These are phyloP conservation scores for Ceriops zippeliana DNA, from an alignment of 345 rosid species.

Conservation along the genomic window DNA sequence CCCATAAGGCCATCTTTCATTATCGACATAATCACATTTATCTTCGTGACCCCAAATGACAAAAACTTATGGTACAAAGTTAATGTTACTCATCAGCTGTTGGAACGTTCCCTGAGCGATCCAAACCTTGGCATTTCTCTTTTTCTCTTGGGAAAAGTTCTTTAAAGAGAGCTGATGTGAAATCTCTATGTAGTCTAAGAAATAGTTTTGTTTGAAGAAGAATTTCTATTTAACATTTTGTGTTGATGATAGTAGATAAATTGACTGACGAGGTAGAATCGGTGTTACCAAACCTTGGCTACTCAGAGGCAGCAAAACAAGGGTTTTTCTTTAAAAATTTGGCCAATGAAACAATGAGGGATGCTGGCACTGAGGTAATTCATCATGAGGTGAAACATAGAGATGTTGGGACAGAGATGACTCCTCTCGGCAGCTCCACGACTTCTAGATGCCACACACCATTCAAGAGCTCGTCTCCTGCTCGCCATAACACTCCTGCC, in stretches of 20 bases:
- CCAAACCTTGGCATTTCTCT: no score
- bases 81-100: no score
- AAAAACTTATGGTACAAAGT: no score
- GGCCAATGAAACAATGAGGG: slow-evolving; percentile 40
- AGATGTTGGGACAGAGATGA: slow-evolving; percentile 91
- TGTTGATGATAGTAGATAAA: slow-evolving; percentile 50
- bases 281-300: slow-evolving; percentile 47
- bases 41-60: no score
- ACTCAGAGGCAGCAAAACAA: slow-evolving; percentile 59
- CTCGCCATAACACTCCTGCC: slow-evolving; percentile 90
- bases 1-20: no score
- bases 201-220: slow-evolving; percentile 7
- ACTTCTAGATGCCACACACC: slow-evolving; percentile 87
- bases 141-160: no score
- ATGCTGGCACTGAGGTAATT: slow-evolving; percentile 42
- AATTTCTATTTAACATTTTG: slow-evolving; percentile 13
- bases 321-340: slow-evolving; percentile 70
- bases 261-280: slow-evolving; percentile 63
- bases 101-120: no score
- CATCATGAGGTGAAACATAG: slow-evolving; percentile 53
- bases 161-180: no score
- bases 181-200: no score
- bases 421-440: slow-evolving; percentile 75
- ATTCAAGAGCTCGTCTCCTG: slow-evolving; percentile 64
- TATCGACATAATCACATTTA: no score